Evolutionary conservation across 2,329 filamentous ascomycete species (phyloP).

Genomic region (Scopulariopsis brevicaulis): DNA sequence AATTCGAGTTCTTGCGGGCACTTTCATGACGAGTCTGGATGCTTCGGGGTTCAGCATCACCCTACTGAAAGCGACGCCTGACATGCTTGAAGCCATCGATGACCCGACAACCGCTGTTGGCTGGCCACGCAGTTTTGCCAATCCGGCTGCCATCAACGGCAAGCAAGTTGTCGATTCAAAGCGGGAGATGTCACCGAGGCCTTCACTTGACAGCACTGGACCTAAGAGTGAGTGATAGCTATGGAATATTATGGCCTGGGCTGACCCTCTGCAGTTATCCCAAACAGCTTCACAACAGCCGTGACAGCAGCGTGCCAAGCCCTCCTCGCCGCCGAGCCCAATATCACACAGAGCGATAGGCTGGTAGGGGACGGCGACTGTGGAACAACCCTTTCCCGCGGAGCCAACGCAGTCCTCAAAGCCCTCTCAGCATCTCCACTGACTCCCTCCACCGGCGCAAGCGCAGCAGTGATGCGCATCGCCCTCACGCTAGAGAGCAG

Average conservation of each 20-base stretch:
- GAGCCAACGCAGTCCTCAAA: conserved; percentile 33
- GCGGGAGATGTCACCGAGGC: too few species aligned
- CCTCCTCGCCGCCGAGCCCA: conserved; percentile 46
- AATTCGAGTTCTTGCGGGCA: conserved; percentile 31
- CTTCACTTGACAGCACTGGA: conserved; percentile 28
- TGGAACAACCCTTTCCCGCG: conserved; percentile 47
- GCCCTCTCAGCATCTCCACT: conserved; percentile 29
- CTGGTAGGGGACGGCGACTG: conserved; percentile 57
- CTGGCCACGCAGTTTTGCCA: conserved; percentile 19
- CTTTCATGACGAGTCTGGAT: conserved; percentile 63
- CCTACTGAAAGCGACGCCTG: conserved; percentile 34
- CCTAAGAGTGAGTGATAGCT: conserved; percentile 11
- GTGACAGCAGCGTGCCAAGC: conserved; percentile 40
- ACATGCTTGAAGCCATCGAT: too few species aligned
- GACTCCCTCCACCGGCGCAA: conserved; percentile 17
- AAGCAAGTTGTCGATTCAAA: not conserved
- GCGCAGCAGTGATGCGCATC: conserved; percentile 30
- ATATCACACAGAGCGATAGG: conserved; percentile 52
- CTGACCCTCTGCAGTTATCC: conserved; percentile 13
- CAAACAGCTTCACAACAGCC: conserved; percentile 38
- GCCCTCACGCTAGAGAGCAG: conserved; percentile 41
- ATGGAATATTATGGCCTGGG: too few species aligned
- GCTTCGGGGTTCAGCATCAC: conserved; percentile 61
- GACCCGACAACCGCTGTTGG: too few species aligned
- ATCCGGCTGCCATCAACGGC: not conserved